phyloP scores from a whole-genome alignment of 352 stramenopile species.

The Pythium guiyangense region DNA sequence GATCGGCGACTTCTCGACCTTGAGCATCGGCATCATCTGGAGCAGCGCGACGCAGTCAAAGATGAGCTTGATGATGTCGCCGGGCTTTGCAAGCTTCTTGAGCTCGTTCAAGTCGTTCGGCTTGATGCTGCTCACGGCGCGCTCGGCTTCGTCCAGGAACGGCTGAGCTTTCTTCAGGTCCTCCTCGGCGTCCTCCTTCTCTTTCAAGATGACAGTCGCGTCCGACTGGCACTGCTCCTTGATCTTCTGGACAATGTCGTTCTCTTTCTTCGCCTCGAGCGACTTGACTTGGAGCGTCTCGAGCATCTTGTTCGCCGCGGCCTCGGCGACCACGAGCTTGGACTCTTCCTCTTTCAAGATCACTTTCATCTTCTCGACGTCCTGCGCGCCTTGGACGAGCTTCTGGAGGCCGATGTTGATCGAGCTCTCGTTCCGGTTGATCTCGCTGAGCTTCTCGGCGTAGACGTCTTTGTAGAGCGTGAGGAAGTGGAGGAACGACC shows the following conservation, averaged over 20 bases:
- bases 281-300: conserved; percentile 73
- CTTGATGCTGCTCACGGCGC: conserved; percentile 84
- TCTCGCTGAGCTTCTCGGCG: conserved; percentile 62
- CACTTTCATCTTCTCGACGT: conserved; percentile 90
- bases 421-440: conserved; percentile 71
- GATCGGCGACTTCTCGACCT: conserved; percentile 52
- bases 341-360: conserved; percentile 85
- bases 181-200: conserved; percentile 86
- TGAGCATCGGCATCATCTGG: conserved; percentile 81
- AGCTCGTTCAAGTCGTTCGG: conserved; percentile 90
- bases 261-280: conserved; percentile 89
- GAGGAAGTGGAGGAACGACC: conserved; percentile 87
- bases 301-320: conserved; percentile 80
- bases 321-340: conserved; percentile 80
- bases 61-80: conserved; percentile 91
- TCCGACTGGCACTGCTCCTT: conserved; percentile 84
- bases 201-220: conserved; percentile 64
- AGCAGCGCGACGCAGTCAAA: conserved; percentile 90
- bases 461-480: conserved; percentile 78
- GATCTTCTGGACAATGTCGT: conserved; percentile 83
- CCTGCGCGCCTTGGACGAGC: conserved; percentile 76
- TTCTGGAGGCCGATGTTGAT: conserved; percentile 89
- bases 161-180: conserved; percentile 88
- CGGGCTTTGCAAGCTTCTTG: conserved; percentile 89
- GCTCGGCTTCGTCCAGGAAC: conserved; percentile 88